Evolutionary conservation across 441 rosid species (phyloP), one percentile per base, ranked within the genome.

Genomic region (Hura crepitans): DNA sequence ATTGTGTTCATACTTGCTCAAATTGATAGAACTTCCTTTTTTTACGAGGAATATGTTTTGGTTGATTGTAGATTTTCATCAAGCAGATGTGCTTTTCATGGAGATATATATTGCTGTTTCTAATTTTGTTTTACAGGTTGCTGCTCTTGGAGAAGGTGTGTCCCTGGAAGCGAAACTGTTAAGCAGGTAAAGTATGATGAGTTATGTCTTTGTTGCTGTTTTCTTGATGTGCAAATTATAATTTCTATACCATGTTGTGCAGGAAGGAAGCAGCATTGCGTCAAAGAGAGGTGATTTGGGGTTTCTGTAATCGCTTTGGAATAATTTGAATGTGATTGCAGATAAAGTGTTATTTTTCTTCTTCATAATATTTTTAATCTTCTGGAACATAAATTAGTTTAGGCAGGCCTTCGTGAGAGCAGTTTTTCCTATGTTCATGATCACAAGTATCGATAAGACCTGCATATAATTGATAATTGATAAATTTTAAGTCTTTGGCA

Each of bases 211-310:
- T 68, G 28, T 35, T 59, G 45, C 61, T 61, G 12, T 23, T 55
- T 37, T 60, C 58, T 69, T 65, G 56, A 64, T 71, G 30, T 57
- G 31, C 65, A 51, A 67, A 15, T 69, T 75, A 8, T 81, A 27
- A 74, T 50, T 57, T 63, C 30, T 70, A 60, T 58, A 20, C 50
- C 61, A 55, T 14, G 45, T 73, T 72, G 42, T 75, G 71, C 76
- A 87, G 99, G 88, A 95, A 89, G 80, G 99, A 92, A 84, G 99
- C 92, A 51, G 93, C 95, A 46, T 78, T 95, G 83, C 95, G 89
- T 50, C 96, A 91, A 76, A 85, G 98, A 83, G 98, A 95, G 92
- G 91, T 80, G 76, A 72, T 68, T 43, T 68, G 39, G n/a, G n/a
- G 70, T 59, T 59, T 18, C 73, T n/a, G 66, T 66, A 8, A 56